A percentile compares a stretch with the other conserved stretches of the same genome.
These are phyloP conservation scores for Aspergillus sp. DNA, from an alignment of 2,329 filamentous ascomycete species.

Conservation along the genomic window DNA sequence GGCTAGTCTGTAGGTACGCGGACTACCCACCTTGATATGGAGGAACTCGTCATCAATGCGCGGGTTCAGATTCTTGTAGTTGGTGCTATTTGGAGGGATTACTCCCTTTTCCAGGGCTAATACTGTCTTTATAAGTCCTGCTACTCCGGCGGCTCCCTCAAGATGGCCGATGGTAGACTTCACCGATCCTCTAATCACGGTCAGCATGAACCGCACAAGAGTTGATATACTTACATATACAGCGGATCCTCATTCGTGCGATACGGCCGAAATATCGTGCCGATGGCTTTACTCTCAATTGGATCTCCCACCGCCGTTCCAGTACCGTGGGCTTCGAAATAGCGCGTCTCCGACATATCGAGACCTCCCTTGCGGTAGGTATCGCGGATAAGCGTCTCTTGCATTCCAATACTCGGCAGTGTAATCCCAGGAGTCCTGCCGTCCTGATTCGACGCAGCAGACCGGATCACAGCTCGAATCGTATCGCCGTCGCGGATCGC, in stretches of 20 bases:
- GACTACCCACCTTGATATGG: not conserved
- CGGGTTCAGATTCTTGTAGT: constrained; percentile 13
- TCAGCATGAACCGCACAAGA: not conserved
- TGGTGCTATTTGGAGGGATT: constrained; percentile 4
- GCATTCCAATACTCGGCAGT: not conserved
- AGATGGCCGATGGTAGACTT: constrained; percentile 19
- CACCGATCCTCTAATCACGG: constrained; percentile 4
- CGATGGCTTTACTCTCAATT: constrained; percentile 14
- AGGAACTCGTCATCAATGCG: constrained; percentile 7
- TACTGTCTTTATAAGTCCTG: constrained; percentile 20
- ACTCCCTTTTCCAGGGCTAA: constrained; percentile 9
- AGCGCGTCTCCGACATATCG: constrained; percentile 5
- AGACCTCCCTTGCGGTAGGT: constrained; percentile 1
- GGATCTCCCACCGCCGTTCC: constrained; percentile 20
- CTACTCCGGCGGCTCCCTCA: constrained; percentile 20
- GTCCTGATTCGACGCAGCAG: constrained; percentile 17
- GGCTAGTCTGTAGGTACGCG: not conserved
- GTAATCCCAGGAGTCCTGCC: constrained; percentile 14
- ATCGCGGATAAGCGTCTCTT: constrained; percentile 12
- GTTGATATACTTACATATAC: constrained; percentile 3
- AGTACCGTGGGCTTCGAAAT: constrained; percentile 22
- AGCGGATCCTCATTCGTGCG: constrained; percentile 11
- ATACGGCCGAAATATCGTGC: not conserved
- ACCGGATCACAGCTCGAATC: constrained; percentile 12
- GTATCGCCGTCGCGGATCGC: constrained; percentile 6